Conservation (phyloP, 345 rosid genomes). For the Acer saccharum region DNA sequence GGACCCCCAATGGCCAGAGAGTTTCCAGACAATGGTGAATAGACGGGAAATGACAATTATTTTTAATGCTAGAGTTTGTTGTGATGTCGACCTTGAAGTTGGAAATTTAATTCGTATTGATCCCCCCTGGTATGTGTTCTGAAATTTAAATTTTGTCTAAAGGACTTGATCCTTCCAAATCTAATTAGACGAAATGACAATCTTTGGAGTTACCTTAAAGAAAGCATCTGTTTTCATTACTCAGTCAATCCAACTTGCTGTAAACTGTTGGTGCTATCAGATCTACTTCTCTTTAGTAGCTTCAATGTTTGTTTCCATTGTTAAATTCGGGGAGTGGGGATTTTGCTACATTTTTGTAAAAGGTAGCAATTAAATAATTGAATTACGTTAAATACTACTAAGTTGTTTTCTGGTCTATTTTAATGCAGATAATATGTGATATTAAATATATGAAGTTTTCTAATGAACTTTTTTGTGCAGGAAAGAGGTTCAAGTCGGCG, state of each 20-base stretch:
- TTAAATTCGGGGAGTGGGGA: not conserved
- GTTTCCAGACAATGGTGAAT: slow-evolving; percentile 26
- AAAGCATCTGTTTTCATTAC: slow-evolving; percentile 4
- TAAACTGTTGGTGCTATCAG: not conserved
- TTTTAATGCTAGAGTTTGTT: slow-evolving; percentile 73
- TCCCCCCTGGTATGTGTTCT: slow-evolving; percentile 60
- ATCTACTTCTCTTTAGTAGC: not conserved
- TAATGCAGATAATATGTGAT: not conserved
- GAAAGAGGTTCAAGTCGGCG: slow-evolving; percentile 63
- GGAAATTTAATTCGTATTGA: slow-evolving; percentile 63
- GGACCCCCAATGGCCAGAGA: slow-evolving; percentile 35
- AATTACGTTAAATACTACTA: not conserved
- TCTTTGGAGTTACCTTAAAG: not conserved
- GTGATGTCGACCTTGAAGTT: slow-evolving; percentile 77
- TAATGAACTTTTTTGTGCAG: slow-evolving; percentile 41
- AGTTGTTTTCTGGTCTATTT: not conserved
- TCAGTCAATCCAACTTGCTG: not conserved
- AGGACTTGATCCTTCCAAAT: not conserved
- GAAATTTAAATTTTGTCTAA: not conserved
- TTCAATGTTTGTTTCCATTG: not conserved
- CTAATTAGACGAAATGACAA: not conserved
- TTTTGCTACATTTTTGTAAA: not conserved
- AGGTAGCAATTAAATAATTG: not conserved
- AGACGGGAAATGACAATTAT: slow-evolving; percentile 50
- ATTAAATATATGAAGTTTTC: not conserved